These are phyloP conservation scores for Syzygium jambos DNA, from an alignment of 345 rosid genomes.

Conservation along the genomic window DNA sequence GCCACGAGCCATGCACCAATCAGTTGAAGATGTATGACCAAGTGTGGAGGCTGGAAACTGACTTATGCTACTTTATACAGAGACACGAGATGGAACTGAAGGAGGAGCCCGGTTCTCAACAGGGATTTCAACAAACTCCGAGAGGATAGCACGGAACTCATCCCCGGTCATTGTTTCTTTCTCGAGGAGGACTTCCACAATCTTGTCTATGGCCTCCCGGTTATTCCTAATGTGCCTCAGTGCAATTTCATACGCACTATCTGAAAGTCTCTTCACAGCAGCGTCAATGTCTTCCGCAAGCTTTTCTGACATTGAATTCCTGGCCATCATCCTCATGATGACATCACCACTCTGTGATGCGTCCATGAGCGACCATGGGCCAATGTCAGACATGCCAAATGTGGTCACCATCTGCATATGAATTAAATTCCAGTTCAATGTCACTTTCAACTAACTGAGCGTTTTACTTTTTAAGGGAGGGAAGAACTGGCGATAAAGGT, in stretches of 20 bases:
- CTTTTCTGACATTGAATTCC: slow-evolving; percentile 96
- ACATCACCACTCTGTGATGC: slow-evolving; percentile 70
- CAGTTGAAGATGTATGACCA: neutral
- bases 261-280: slow-evolving; percentile 74
- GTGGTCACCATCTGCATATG: slow-evolving; percentile 84
- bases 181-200: slow-evolving; percentile 90
- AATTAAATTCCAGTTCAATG: neutral
- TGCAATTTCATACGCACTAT: slow-evolving; percentile 76
- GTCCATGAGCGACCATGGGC: slow-evolving; percentile 98
- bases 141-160: slow-evolving; percentile 89
- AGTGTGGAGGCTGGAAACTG: neutral
- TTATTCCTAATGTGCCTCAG: slow-evolving; percentile 73
- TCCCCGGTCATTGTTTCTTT: slow-evolving; percentile 87
- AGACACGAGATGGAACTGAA: slow-evolving; percentile 37
- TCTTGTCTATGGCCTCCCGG: slow-evolving; percentile 94
- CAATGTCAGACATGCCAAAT: slow-evolving; percentile 97
- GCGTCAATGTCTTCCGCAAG: slow-evolving; percentile 91
- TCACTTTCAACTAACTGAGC: neutral
- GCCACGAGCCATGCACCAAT: neutral
- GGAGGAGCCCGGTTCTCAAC: slow-evolving; percentile 60
- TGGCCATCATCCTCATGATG: slow-evolving; percentile 99
- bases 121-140: slow-evolving; percentile 89
- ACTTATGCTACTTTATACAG: slow-evolving; percentile 19
- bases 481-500: neutral
- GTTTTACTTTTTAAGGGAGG: neutral